Percentiles rank a stretch among this genome's conserved stretches.
Evolutionary conservation across 2,329 filamentous ascomycete genomes (phyloP).

Genomic region (Aspergillus costaricaensis): DNA sequence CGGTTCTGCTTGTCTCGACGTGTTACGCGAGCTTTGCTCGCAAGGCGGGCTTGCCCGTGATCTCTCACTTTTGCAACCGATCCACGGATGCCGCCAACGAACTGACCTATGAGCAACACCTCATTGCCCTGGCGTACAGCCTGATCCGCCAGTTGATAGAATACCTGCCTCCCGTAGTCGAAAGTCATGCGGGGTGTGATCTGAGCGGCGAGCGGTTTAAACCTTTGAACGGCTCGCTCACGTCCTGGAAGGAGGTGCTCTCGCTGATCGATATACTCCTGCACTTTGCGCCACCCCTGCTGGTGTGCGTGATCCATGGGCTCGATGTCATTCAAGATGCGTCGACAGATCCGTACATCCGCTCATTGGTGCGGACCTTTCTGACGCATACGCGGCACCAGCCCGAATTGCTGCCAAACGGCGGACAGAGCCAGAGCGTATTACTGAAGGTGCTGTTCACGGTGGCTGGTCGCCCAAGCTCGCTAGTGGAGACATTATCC

Average conservation of each 20-base stretch:
- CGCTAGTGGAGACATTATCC: slow-evolving; percentile 35
- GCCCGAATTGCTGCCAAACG: slow-evolving; percentile 17
- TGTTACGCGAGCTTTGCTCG: slow-evolving; percentile 37
- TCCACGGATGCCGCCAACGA: slow-evolving; percentile 23
- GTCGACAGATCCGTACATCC: slow-evolving; percentile 37
- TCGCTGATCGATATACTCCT: slow-evolving; percentile 40
- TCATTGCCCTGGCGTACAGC: slow-evolving; percentile 43
- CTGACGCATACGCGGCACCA: slow-evolving; percentile 36
- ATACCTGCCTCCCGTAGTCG: slow-evolving; percentile 37
- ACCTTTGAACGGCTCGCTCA: slow-evolving; percentile 36
- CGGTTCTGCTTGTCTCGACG: slow-evolving; percentile 36
- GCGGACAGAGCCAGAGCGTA: slow-evolving; percentile 26
- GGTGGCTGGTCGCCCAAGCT: slow-evolving; percentile 32
- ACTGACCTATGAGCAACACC: slow-evolving; percentile 32
- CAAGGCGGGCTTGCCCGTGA: slow-evolving; percentile 33
- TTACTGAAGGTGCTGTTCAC: slow-evolving; percentile 42
- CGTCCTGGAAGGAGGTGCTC: slow-evolving; percentile 39
- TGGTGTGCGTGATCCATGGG: slow-evolving; percentile 41
- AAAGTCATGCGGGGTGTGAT: slow-evolving; percentile 37
- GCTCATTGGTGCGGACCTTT: slow-evolving; percentile 35
- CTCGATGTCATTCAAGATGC: slow-evolving; percentile 36
- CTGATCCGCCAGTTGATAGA: slow-evolving; percentile 43
- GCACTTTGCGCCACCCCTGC: slow-evolving; percentile 37
- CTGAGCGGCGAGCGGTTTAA: slow-evolving; percentile 39
- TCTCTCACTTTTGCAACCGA: slow-evolving; percentile 41